Evolutionary conservation across 495 filamentous ascomycete species (phyloP), one percentile per base, ranked within the genome.

Genomic region (Daldinia vernicosa): DNA sequence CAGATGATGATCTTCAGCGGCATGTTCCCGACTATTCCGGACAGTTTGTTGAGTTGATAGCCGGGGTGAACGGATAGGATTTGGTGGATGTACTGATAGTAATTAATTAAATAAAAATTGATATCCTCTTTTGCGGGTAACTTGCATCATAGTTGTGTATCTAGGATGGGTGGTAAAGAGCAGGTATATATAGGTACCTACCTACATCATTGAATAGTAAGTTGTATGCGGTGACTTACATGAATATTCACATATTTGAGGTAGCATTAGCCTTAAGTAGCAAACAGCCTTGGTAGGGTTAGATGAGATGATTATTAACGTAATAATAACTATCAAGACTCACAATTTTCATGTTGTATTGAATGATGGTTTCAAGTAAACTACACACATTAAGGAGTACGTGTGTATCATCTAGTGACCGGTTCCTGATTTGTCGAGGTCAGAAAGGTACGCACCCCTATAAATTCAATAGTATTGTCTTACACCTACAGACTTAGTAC

Each of bases 1-100:
- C 70, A 75, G 28, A 77, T 69, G 30, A 75, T 69, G 12, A 77
- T 75, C 0, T 68, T 68, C 1, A 77, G 55, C 2, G 67, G 66
- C 67, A 74, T 70, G 19, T 30, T 63, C n/a, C 12, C 27, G 26
- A 3, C 1, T 30, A 3, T 28, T 53, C 26, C 15, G 26, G 15
- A 28, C 24, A 24, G 3, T 2, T 24, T 39, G 4, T 1, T 40
- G 28, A 24, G 3, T 58, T 4, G 5, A 6, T 26, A 45, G 27
- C n/a, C 15, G 66, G 11, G 28, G 30, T 47, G 27, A 12, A 22
- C 6, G 0, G 32, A 32, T 53, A 15, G 0, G 15, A 35, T 43
- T 12, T 30, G n/a, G 11, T 7, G 2, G n/a, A 30, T 28, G 33
- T 35, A 35, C 14, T 53, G 30, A 15, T 28, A 30, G n/a, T n/a